Evolutionary conservation across 805 yeast species (phyloP), one percentile per base, ranked within the genome.

Genomic region (Candida nemodendra): DNA sequence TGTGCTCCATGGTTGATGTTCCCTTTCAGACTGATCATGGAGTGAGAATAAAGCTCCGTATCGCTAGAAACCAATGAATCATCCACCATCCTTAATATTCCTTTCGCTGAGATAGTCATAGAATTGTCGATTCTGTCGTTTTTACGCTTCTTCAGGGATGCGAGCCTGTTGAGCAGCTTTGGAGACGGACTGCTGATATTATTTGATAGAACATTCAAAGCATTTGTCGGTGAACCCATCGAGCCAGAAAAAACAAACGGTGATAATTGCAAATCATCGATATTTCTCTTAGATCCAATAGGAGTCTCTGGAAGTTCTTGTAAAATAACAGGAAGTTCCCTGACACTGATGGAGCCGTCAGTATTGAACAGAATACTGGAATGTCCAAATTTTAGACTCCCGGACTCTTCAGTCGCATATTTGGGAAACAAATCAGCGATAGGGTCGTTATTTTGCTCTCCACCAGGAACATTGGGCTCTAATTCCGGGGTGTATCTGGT

Each of bases 11-110:
- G 29, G 13, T 19, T 22, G n/a, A 31, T 22, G 28, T 16, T 27
- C 24, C 22, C 24, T 18, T 27, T 24, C 9, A 29, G 21, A 22
- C 42, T 43, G 18, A 45, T 27, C 4, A 46, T 34, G 14, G 58
- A 50, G 12, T 44, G 47, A 7, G 59, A 50, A 33, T 53, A 56
- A 4, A 55, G 17, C 21, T 59, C 63, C 6, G 63, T 61, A 44
- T 64, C 69, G 39, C 64, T 59, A 4, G 65, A 60, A 14, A 64
- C 64, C 26, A 64, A 50, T 13, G 67, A 60, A 24, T 62, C 65
- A 40, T 64, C 69, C 29, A 64, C 68, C 68, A 64, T 64, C 14
- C 59, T 51, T 48, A 64, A 43, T 4, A 64, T 62, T 2, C 63
- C 67, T 27, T 56, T 56, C 5, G 64, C 66, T 4, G 65, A 57